A percentile compares a stretch with the other conserved stretches of the same genome.
Conservation (phyloP, 768 basidiomycete genomes). For the Lactarius hengduanensis region DNA sequence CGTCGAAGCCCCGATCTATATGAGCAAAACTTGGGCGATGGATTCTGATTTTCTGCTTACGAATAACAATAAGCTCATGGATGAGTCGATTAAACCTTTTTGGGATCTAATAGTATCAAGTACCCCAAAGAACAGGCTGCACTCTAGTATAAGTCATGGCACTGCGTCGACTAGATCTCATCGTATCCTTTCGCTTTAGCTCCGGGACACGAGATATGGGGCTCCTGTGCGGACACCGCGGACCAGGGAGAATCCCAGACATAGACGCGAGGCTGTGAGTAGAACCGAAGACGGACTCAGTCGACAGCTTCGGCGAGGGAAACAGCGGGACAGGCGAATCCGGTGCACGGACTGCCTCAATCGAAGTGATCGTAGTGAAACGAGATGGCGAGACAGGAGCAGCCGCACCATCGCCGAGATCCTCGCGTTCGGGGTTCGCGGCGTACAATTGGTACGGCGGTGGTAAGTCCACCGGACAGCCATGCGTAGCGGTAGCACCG, state of each 20-base stretch:
- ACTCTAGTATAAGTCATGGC: neutral
- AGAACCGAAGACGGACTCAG: constrained; percentile 22
- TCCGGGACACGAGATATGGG: neutral
- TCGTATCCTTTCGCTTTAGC: constrained; percentile 13
- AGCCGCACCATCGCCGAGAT: neutral
- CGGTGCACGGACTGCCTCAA: constrained; percentile 27
- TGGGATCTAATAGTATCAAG: neutral
- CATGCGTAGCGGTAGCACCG: neutral
- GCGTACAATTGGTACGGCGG: constrained; percentile 23
- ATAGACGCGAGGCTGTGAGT: constrained; percentile 17
- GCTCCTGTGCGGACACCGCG: neutral
- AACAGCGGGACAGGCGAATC: constrained; percentile 26
- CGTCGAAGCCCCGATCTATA: neutral
- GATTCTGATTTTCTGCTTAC: neutral
- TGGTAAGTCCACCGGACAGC: constrained; percentile 8
- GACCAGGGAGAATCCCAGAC: neutral
- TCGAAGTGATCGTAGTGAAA: constrained; percentile 11
- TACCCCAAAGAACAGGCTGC: neutral
- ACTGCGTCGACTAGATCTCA: neutral
- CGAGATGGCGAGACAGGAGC: constrained; percentile 4
- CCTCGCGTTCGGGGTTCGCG: constrained; percentile 4
- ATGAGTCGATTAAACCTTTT: neutral
- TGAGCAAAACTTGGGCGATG: neutral
- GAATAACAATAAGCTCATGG: neutral
- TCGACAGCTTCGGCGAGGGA: constrained; percentile 20